Percentiles rank a stretch among this genome's conserved stretches.
These are phyloP conservation scores for Butyriboletus loyo DNA, from an alignment of 768 basidiomycete genomes.

Conservation along the genomic window DNA sequence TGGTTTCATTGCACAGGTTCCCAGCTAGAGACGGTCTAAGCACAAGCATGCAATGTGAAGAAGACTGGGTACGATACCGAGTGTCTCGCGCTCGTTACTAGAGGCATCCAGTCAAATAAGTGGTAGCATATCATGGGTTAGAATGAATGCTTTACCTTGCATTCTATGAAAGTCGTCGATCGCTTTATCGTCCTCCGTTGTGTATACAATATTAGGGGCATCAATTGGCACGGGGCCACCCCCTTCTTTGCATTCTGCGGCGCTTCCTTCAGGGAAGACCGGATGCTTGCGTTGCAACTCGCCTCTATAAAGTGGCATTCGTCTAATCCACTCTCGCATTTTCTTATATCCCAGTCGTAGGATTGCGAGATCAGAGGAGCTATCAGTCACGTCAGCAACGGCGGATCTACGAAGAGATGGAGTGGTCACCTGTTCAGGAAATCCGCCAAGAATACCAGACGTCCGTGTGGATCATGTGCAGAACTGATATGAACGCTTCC, in stretches of 20 bases:
- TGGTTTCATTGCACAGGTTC: slow-evolving; percentile 68
- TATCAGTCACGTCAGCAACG: not conserved
- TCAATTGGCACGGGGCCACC: slow-evolving; percentile 22
- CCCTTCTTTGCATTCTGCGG: slow-evolving; percentile 23
- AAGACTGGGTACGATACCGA: slow-evolving; percentile 20
- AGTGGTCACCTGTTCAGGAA: slow-evolving; percentile 43
- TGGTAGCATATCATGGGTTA: not conserved
- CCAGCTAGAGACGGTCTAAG: slow-evolving; percentile 38
- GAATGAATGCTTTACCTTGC: slow-evolving; percentile 9
- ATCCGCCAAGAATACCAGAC: slow-evolving; percentile 43
- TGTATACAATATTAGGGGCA: slow-evolving; percentile 31
- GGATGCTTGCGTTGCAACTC: slow-evolving; percentile 23
- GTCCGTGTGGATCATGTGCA: slow-evolving; percentile 38
- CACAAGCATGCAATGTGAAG: not conserved
- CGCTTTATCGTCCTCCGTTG: slow-evolving; percentile 33
- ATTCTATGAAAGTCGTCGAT: slow-evolving; percentile 28
- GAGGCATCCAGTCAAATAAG: not conserved
- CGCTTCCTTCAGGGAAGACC: slow-evolving; percentile 19
- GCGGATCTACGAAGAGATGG: not conserved
- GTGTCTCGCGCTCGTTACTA: slow-evolving; percentile 33
- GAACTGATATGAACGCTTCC: slow-evolving; percentile 49
- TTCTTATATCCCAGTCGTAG: slow-evolving; percentile 29
- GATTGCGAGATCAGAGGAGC: slow-evolving; percentile 26
- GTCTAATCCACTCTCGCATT: slow-evolving; percentile 28
- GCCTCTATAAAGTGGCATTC: slow-evolving; percentile 43